Evolutionary conservation across 768 basidiomycete species (phyloP).

Genomic region (Podaxis pistillaris): DNA sequence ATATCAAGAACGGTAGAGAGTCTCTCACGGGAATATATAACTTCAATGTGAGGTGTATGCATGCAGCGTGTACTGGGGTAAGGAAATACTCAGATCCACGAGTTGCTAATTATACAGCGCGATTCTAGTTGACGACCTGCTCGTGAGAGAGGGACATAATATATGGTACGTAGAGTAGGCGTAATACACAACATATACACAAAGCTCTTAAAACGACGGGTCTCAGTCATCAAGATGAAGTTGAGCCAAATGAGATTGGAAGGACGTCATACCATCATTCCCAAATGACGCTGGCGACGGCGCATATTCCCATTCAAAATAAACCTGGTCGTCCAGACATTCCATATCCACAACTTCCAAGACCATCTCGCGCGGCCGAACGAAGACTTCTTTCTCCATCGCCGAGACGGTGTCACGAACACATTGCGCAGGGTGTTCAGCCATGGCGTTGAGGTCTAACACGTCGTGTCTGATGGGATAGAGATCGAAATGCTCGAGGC

Average conservation of each 20-base stretch:
- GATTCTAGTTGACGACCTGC: too few species aligned
- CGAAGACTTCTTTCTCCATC: background rate
- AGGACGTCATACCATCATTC: background rate
- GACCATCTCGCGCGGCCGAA: too few species aligned
- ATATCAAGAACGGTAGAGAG: too few species aligned
- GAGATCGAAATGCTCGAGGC: background rate
- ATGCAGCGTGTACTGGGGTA: too few species aligned
- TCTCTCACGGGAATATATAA: too few species aligned
- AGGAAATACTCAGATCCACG: too few species aligned
- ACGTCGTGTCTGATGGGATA: background rate
- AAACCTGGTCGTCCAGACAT: background rate
- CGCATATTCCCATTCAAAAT: background rate
- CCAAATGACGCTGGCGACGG: background rate
- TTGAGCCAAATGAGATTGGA: background rate
- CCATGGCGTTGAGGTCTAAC: background rate
- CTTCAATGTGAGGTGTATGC: too few species aligned
- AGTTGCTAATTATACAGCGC: too few species aligned
- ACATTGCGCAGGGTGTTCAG: conserved; percentile 3
- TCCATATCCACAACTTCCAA: background rate
- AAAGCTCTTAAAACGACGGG: background rate
- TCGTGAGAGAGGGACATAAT: background rate
- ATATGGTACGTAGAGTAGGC: background rate
- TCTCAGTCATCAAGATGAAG: background rate
- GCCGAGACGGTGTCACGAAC: background rate
- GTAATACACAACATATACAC: background rate